These are phyloP conservation scores for Scedosporium aurantiacum DNA, from an alignment of 2,329 filamentous ascomycete genomes.

Conservation along the genomic window DNA sequence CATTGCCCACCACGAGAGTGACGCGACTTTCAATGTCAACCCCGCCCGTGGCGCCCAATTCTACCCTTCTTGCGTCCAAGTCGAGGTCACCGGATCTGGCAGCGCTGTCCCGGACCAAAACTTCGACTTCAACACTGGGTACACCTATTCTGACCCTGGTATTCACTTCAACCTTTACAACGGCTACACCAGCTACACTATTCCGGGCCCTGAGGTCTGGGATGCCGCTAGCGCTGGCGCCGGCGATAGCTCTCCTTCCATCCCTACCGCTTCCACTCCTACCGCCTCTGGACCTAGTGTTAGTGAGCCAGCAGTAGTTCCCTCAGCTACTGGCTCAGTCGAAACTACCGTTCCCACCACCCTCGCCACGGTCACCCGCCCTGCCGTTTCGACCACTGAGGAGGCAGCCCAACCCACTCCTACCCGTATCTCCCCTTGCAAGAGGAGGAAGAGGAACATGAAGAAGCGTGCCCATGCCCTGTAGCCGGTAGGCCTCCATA, in stretches of 20 bases:
- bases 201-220: constrained; percentile 25
- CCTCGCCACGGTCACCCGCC: background rate
- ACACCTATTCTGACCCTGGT: constrained; percentile 45
- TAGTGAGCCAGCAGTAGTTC: background rate
- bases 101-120: constrained; percentile 22
- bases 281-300: constrained; percentile 5
- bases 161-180: constrained; percentile 50
- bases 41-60: constrained; percentile 35
- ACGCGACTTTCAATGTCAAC: constrained; percentile 18
- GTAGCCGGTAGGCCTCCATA: background rate
- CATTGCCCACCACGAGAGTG: constrained; percentile 39
- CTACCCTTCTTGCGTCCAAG: constrained; percentile 48
- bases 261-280: constrained; percentile 7
- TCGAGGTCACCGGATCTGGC: constrained; percentile 43
- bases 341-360: background rate
- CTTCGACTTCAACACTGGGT: constrained; percentile 40
- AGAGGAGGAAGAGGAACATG: background rate
- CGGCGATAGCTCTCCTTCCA: constrained; percentile 5
- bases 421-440: constrained; percentile 1
- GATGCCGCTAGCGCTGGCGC: constrained; percentile 5
- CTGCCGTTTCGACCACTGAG: background rate
- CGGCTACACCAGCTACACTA: constrained; percentile 18
- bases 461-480: background rate
- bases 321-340: background rate
- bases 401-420: background rate